phyloP scores from a whole-genome alignment of 75 land plant species.

The Ceratopteris richardii region DNA sequence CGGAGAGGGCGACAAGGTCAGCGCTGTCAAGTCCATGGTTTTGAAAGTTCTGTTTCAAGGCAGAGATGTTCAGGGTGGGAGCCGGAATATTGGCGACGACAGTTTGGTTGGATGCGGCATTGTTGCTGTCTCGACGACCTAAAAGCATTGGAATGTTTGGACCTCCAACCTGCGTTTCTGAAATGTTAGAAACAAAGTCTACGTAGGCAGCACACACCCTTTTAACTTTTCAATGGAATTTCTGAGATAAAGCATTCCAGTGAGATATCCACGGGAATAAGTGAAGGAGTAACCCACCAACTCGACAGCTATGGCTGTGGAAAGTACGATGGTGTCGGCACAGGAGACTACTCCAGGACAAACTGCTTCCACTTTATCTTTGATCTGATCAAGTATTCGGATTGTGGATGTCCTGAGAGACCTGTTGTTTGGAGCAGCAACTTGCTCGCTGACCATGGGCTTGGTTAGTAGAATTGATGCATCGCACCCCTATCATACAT shows the following conservation, averaged over 20 bases:
- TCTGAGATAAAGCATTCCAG: neutral
- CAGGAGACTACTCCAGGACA: constrained; percentile 63
- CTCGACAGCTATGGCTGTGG: constrained; percentile 41
- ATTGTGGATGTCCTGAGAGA: constrained; percentile 8
- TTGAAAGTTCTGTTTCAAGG: neutral
- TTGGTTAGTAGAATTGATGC: constrained; percentile 11
- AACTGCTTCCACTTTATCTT: constrained; percentile 27
- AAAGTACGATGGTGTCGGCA: constrained; percentile 57
- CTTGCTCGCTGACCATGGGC: constrained; percentile 17
- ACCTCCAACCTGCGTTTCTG: constrained; percentile 42
- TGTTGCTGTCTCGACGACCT: constrained; percentile 52
- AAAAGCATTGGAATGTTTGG: constrained; percentile 59
- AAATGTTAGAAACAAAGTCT: neutral
- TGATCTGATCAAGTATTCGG: constrained; percentile 47
- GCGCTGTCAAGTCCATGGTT: neutral
- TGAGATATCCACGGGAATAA: neutral
- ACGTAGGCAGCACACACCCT: neutral
- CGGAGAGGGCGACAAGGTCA: constrained; percentile 18
- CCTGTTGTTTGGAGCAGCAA: neutral
- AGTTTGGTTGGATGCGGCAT: constrained; percentile 9
- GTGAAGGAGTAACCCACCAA: constrained; percentile 14
- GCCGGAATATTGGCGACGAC: constrained; percentile 11
- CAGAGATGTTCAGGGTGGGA: neutral
- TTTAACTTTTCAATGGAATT: neutral
- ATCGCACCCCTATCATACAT: constrained; percentile 24